Base-by-base conservation (phyloP, 805 yeast species). In the Lachancea kluyveri region DNA sequence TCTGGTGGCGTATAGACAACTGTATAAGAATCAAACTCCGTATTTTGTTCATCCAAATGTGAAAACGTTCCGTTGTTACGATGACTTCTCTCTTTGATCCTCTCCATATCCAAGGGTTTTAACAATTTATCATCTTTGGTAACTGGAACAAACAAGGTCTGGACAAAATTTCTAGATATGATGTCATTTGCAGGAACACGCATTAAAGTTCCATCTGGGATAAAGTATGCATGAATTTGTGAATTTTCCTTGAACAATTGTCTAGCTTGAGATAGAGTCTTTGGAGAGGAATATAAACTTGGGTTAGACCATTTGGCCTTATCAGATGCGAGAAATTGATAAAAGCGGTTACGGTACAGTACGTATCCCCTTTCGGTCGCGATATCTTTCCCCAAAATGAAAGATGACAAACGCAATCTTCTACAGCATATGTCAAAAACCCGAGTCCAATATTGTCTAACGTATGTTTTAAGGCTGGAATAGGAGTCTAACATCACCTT, bases 111-210 rank as follows among this genome's bases (percentile, higher is more conserved):
- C 16, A 37, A 30, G 12, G 66, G 64, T 15, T 61, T 63, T 24
- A 81, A 54, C 9, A 81, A 66, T 30, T 70, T 65, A 52, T 88
- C 95, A 43, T 77, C 80, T 43, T 75, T 78, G 1, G 94, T 83
- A 2, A 90, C 96, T 0, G 86, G 74, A 1, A 83, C 79, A 60
- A 92, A 92, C 36, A 87, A 59, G 28, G 72, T 70, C 43, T 72
- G 74, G 19, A 78, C 72, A 41, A 67, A 76, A 28, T 69, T 70
- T 36, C 86, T 63, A 0, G 90, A 74, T 13, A 80, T 77, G 10
- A 77, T 78, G 51, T 88, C 96, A 42, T 72, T 72, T 37, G 75
- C 79, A 1, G 98, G 98, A 1, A 87, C 98, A 35, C 97, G 73
- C 20, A 88, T 74, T 47, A 73, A 80, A 28, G 65, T 63, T 3